Percentiles rank a stretch among this genome's conserved stretches.
These are phyloP conservation scores for Podochytrium sp. DNA, from an alignment of 192 early-diverging fungal species.

Conservation along the genomic window DNA sequence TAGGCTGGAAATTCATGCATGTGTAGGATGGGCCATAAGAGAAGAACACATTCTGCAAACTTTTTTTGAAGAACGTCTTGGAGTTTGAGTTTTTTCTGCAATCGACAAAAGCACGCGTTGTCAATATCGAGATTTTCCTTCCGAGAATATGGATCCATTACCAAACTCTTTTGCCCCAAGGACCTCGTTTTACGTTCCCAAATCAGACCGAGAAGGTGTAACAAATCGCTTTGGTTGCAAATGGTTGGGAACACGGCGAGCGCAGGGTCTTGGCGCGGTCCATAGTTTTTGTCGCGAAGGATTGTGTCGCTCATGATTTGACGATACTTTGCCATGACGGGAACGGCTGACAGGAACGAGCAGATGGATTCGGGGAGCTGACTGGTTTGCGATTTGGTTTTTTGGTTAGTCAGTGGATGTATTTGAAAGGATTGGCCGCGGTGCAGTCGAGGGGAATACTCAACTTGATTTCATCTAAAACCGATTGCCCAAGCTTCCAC, in stretches of 20 bases:
- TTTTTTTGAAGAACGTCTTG: slow-evolving; percentile 16
- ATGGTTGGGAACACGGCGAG: slow-evolving; percentile 46
- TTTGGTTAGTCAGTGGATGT: too few species aligned
- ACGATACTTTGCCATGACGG: slow-evolving; percentile 49
- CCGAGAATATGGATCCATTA: background rate
- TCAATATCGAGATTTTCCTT: background rate
- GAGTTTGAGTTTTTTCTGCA: slow-evolving; percentile 16
- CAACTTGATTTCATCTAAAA: slow-evolving; percentile 48
- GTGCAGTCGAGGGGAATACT: background rate
- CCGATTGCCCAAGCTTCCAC: slow-evolving; percentile 48
- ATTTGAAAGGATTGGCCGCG: too few species aligned
- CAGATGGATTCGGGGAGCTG: slow-evolving; percentile 49
- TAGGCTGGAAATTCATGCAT: slow-evolving; percentile 42
- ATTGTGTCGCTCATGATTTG: slow-evolving; percentile 45
- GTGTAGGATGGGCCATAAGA: slow-evolving; percentile 48
- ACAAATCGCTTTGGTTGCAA: slow-evolving; percentile 46
- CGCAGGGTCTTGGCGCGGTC: slow-evolving; percentile 34
- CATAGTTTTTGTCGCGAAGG: slow-evolving; percentile 22
- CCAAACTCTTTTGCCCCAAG: slow-evolving; percentile 34
- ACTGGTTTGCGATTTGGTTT: slow-evolving; percentile 25
- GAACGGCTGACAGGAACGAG: slow-evolving; percentile 37
- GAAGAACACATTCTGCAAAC: slow-evolving; percentile 37
- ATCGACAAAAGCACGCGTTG: background rate
- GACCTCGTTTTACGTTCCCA: slow-evolving; percentile 45
- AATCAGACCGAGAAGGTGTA: slow-evolving; percentile 39